phyloP scores from a whole-genome alignment of 2,329 filamentous ascomycete genomes.

The Chalaropsis ovoidea region DNA sequence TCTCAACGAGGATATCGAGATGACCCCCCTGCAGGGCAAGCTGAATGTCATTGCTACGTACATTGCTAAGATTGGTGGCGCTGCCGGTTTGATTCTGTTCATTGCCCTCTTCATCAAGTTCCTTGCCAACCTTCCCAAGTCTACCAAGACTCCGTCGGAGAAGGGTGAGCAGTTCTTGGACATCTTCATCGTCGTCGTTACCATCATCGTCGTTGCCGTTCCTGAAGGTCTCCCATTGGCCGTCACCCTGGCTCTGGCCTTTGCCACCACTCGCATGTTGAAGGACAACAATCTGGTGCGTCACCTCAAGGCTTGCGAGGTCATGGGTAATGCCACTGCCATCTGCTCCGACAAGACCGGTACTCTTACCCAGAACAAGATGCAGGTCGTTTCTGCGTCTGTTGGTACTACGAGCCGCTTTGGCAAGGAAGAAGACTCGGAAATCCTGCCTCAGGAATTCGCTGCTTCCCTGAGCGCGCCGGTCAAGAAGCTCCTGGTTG shows the following conservation, averaged over 20 bases:
- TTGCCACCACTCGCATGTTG: constrained; percentile 67
- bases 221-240: constrained; percentile 68
- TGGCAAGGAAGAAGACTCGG: constrained; percentile 34
- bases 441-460: constrained; percentile 40
- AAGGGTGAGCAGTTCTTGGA: constrained; percentile 72
- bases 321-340: constrained; percentile 68
- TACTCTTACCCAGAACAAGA: constrained; percentile 58
- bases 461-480: constrained; percentile 38
- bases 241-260: constrained; percentile 66
- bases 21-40: constrained; percentile 67
- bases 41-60: constrained; percentile 65
- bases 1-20: constrained; percentile 61
- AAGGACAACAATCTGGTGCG: constrained; percentile 69
- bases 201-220: constrained; percentile 69
- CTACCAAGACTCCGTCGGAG: constrained; percentile 47
- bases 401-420: constrained; percentile 49
- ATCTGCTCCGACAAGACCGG: constrained; percentile 62
- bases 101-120: constrained; percentile 80
- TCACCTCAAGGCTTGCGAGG: constrained; percentile 66
- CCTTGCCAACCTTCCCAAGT: constrained; percentile 53
- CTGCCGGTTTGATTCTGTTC: constrained; percentile 69
- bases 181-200: constrained; percentile 68
- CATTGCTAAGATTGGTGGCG: constrained; percentile 68
- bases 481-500: constrained; percentile 45
- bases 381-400: constrained; percentile 54